phyloP scores from a whole-genome alignment of 1,139 yeast species.

The Sugiyamaella paludigena region DNA sequence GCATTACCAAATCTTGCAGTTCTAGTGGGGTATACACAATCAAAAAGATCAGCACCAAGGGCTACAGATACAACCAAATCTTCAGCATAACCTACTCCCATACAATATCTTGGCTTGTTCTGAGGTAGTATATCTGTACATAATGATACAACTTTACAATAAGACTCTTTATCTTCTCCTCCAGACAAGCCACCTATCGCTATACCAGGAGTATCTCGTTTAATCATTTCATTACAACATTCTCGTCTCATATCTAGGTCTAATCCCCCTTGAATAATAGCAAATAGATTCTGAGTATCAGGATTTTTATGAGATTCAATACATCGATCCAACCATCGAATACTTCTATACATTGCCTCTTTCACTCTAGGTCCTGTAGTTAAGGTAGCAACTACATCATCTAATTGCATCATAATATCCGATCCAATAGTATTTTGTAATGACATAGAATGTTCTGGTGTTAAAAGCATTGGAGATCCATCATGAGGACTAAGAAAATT shows the following conservation, averaged over 20 bases:
- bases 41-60: conserved; percentile 47
- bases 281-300: conserved; percentile 43
- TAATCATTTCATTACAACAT: conserved; percentile 45
- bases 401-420: conserved; percentile 48
- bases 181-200: conserved; percentile 49
- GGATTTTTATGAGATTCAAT: conserved; percentile 46
- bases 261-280: conserved; percentile 48
- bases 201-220: conserved; percentile 47
- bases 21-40: conserved; percentile 47
- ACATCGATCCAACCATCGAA: conserved; percentile 47
- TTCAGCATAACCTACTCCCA: conserved; percentile 50
- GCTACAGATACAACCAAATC: conserved; percentile 47
- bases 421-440: conserved; percentile 46
- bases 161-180: conserved; percentile 44
- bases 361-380: conserved; percentile 45
- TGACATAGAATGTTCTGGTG: conserved; percentile 47
- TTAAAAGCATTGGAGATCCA: conserved; percentile 45
- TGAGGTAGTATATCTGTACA: conserved; percentile 45
- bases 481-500: conserved; percentile 46
- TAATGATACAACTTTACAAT: conserved; percentile 40
- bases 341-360: conserved; percentile 46
- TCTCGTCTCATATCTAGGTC: conserved; percentile 39
- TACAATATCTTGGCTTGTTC: conserved; percentile 45
- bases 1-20: conserved; percentile 49
- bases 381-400: conserved; percentile 45